These are phyloP conservation scores for Heterobasidion parviporum DNA, from an alignment of 1,284 basidiomycete genomes.

Conservation along the genomic window DNA sequence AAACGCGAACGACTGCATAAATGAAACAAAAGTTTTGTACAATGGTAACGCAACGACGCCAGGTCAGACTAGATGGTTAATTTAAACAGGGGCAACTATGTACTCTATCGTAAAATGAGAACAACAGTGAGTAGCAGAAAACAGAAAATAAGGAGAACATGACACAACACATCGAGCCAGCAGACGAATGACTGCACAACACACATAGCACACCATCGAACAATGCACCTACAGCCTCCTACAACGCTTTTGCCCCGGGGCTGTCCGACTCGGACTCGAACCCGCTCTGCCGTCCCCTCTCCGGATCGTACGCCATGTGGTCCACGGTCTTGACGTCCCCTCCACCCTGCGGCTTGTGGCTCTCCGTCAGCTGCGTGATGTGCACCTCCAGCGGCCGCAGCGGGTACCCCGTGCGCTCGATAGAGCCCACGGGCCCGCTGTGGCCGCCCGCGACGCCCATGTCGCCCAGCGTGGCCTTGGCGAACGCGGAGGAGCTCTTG, in stretches of 20 bases:
- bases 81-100: too few species aligned
- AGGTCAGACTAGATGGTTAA: too few species aligned
- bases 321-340: background rate
- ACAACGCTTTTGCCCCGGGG: background rate
- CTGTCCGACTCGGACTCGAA: background rate
- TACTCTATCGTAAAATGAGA: too few species aligned
- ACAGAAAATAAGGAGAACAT: too few species aligned
- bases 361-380: slow-evolving; percentile 2
- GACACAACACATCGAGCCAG: too few species aligned
- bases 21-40: too few species aligned
- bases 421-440: background rate
- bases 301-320: background rate
- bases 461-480: background rate
- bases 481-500: background rate
- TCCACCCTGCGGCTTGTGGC: background rate
- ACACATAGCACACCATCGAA: background rate
- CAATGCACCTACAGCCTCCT: background rate
- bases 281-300: background rate
- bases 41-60: too few species aligned
- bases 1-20: too few species aligned
- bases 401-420: background rate
- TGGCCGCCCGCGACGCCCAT: background rate
- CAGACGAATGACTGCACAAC: too few species aligned
- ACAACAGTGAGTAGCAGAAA: too few species aligned
- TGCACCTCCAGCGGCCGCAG: slow-evolving; percentile 2